Conservation (phyloP, 176 grass and related monocot species). For the Calamus simplicifolius region DNA sequence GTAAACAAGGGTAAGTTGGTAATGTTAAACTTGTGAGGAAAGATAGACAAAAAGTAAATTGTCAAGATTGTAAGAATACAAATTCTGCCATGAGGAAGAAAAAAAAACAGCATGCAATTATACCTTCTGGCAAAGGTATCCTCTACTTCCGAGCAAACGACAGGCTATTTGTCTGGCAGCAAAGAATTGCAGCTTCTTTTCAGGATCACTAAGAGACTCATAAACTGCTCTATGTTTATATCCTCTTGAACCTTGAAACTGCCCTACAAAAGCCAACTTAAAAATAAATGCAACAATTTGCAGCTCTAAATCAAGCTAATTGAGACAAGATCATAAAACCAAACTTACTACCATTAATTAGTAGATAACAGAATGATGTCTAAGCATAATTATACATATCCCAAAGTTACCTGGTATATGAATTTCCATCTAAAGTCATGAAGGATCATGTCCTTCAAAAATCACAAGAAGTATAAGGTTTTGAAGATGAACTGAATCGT, state of each 20-base stretch:
- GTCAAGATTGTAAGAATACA: not conserved
- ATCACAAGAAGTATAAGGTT: too few species aligned
- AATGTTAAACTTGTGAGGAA: too few species aligned
- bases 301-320: too few species aligned
- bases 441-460: too few species aligned
- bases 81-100: not conserved
- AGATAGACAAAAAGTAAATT: not conserved
- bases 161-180: constrained; percentile 87
- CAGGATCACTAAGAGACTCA: constrained; percentile 45
- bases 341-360: too few species aligned
- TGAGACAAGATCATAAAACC: too few species aligned
- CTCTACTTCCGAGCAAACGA: constrained; percentile 65
- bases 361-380: too few species aligned
- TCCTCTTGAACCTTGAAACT: constrained; percentile 75
- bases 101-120: not conserved
- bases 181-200: constrained; percentile 79
- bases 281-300: not conserved
- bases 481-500: too few species aligned
- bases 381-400: too few species aligned
- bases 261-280: constrained; percentile 36
- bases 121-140: constrained; percentile 87
- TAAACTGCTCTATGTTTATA: constrained; percentile 76
- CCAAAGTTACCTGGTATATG: too few species aligned
- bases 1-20: too few species aligned
- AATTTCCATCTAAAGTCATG: too few species aligned